Conservation (phyloP, 2,329 filamentous ascomycete species). For the Sporothrix inflata region DNA sequence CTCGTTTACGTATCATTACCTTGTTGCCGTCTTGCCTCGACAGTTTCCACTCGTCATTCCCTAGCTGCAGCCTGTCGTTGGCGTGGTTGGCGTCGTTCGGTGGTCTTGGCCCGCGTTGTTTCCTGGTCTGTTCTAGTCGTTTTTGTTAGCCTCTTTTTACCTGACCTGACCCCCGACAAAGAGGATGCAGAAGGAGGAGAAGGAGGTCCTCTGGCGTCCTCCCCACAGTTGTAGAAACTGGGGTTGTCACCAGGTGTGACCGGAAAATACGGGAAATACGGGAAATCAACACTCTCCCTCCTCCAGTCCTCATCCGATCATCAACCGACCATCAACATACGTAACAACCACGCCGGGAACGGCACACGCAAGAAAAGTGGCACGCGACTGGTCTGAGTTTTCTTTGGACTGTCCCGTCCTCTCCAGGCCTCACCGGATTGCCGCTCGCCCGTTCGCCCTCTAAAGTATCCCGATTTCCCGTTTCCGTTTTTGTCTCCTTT, state of each 20-base stretch:
- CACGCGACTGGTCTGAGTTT: not conserved
- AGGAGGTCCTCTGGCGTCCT: not conserved
- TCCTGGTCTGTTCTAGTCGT: not conserved
- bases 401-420: too few species aligned
- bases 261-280: conserved; percentile 21
- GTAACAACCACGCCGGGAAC: not conserved
- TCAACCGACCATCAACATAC: not conserved
- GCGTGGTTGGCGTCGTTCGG: not conserved
- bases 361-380: not conserved
- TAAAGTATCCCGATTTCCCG: conserved; percentile 24
- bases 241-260: not conserved
- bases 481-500: not conserved
- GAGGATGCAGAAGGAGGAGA: not conserved
- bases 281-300: not conserved
- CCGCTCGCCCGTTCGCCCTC: not conserved
- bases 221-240: conserved; percentile 10
- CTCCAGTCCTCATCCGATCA: not conserved
- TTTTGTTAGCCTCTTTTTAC: not conserved
- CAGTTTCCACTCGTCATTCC: not conserved
- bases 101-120: conserved; percentile 5
- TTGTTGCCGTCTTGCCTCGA: not conserved
- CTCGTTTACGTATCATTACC: not conserved
- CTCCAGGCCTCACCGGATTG: too few species aligned
- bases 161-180: not conserved
- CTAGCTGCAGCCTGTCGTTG: not conserved